Evolutionary conservation across 2,329 filamentous ascomycete species (phyloP).

Genomic region (Pezizomycotina sp.): DNA sequence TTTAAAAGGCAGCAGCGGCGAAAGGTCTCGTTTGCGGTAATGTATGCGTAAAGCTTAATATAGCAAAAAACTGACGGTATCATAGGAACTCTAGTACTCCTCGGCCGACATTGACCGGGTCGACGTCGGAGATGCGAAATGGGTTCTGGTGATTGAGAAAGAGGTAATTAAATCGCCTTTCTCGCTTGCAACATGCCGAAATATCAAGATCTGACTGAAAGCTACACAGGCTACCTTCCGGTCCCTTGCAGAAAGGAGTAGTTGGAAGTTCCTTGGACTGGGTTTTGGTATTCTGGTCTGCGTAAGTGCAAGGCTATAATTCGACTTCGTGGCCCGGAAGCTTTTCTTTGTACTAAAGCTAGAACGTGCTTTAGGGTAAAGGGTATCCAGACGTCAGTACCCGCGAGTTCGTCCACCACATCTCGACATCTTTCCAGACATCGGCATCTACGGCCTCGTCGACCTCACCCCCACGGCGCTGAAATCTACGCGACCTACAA

Average conservation of each 20-base stretch:
- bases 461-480: conserved; percentile 64
- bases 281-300: conserved; percentile 23
- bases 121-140: conserved; percentile 37
- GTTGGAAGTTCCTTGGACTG: conserved; percentile 12
- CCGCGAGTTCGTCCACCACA: conserved; percentile 42
- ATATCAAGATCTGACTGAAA: too few species aligned
- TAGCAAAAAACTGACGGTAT: conserved; percentile 1
- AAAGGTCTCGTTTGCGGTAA: conserved; percentile 55
- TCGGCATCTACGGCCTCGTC: conserved; percentile 45
- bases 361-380: conserved; percentile 59
- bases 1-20: conserved; percentile 47
- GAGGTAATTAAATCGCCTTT: conserved; percentile 37
- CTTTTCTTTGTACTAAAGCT: too few species aligned
- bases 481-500: conserved; percentile 60
- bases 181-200: conserved; percentile 3
- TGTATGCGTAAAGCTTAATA: too few species aligned
- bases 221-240: conserved; percentile 10
- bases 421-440: conserved; percentile 33
- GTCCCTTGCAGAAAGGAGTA: conserved; percentile 14
- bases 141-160: conserved; percentile 64
- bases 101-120: conserved; percentile 36
- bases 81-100: conserved; percentile 47
- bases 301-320: background rate
- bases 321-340: too few species aligned
- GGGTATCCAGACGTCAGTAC: conserved; percentile 66